Evolutionary conservation across 306 rosid genomes (phyloP).

Genomic region (Alnus rubra): DNA sequence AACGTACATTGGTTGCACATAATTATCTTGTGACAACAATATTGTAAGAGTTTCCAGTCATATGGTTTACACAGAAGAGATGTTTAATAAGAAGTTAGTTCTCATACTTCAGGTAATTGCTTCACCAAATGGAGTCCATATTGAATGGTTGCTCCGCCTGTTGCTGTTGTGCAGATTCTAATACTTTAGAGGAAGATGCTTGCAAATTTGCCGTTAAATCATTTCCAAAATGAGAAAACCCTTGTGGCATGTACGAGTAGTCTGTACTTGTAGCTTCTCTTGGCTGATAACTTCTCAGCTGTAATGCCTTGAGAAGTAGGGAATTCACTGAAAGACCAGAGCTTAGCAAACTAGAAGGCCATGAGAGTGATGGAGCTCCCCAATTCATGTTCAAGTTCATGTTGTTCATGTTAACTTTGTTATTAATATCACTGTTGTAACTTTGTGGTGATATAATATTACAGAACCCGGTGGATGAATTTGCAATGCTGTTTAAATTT

Average conservation of each 20-base stretch:
- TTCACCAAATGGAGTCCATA: constrained; percentile 93
- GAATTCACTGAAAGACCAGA: constrained; percentile 64
- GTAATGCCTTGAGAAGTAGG: constrained; percentile 86
- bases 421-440: constrained; percentile 8
- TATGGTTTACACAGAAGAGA: constrained; percentile 14
- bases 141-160: constrained; percentile 82
- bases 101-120: constrained; percentile 15
- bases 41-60: background rate
- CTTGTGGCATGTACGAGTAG: constrained; percentile 41
- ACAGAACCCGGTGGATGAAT: constrained; percentile 40
- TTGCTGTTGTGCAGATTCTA: constrained; percentile 53
- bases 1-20: background rate
- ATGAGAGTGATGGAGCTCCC: constrained; percentile 62
- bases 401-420: constrained; percentile 41
- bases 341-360: constrained; percentile 58
- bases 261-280: constrained; percentile 35
- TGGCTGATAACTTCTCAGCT: constrained; percentile 63
- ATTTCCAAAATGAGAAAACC: constrained; percentile 39
- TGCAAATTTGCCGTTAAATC: constrained; percentile 46
- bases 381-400: constrained; percentile 57
- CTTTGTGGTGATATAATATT: constrained; percentile 40
- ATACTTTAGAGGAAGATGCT: constrained; percentile 61
- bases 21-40: background rate
- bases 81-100: constrained; percentile 28
- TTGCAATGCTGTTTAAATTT: constrained; percentile 44